A percentile compares a stretch with the other conserved stretches of the same genome.
phyloP scores from a whole-genome alignment of 2,329 filamentous ascomycete species.

The Nothophaeocryptopus gaeumannii region DNA sequence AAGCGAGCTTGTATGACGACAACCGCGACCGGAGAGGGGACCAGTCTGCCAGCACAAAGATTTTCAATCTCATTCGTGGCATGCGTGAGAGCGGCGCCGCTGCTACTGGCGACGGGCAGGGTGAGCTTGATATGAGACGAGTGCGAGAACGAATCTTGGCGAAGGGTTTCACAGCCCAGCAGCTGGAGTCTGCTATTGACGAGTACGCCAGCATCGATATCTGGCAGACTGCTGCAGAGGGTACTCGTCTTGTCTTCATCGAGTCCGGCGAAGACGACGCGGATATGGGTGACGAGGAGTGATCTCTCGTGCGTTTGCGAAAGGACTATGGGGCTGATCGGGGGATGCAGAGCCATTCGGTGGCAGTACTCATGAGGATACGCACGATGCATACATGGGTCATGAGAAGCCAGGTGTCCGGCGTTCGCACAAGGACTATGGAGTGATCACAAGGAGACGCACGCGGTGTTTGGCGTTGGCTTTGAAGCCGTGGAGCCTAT shows the following conservation, averaged over 20 bases:
- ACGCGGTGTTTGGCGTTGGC: slow-evolving; percentile 14
- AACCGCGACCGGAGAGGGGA: slow-evolving; percentile 58
- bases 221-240: slow-evolving; percentile 56
- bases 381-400: too few relatives aligned
- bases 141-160: slow-evolving; percentile 89
- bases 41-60: slow-evolving; percentile 79
- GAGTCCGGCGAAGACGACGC: slow-evolving; percentile 49
- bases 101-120: slow-evolving; percentile 69
- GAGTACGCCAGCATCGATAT: slow-evolving; percentile 89
- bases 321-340: too few relatives aligned
- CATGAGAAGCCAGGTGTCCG: too few relatives aligned
- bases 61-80: slow-evolving; percentile 89
- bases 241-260: slow-evolving; percentile 54
- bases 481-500: not conserved
- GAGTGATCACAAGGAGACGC: too few relatives aligned
- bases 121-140: slow-evolving; percentile 81
- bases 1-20: slow-evolving; percentile 81
- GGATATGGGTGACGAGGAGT: slow-evolving; percentile 35
- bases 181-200: slow-evolving; percentile 80
- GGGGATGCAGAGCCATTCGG: too few relatives aligned
- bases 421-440: too few relatives aligned
- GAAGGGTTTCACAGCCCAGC: slow-evolving; percentile 94
- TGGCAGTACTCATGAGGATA: too few relatives aligned
- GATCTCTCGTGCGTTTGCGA: too few relatives aligned
- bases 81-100: slow-evolving; percentile 82